Evolutionary conservation across 768 basidiomycete genomes (phyloP), one percentile per base, ranked within the genome.

Genomic region (Podaxis sp.): DNA sequence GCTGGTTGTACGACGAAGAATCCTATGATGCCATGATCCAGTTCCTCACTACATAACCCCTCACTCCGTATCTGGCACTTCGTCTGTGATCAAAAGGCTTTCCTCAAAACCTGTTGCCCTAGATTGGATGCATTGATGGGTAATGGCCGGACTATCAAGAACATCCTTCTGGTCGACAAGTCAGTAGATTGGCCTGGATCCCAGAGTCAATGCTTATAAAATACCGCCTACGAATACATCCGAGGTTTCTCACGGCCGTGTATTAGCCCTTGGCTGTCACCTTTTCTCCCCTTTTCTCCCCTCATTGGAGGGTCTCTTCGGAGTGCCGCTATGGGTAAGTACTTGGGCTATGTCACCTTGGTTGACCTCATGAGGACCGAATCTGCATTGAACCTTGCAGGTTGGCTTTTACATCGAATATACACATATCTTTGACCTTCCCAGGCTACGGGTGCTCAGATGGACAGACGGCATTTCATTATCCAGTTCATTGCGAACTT

Each of bases 151-250:
- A 56, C 55, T 9, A 56, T 56, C 28, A 28, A 47, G 44, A 27
- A 27, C n/a, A 56, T 56, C 18, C 44, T 56, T 9, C 55, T 46
- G 55, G 55, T 7, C 23, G 44, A 0, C 11, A 11, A 16, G 55
- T 56, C 10, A 46, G 28, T n/a, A 56, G 9, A 5, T 32, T 56
- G 28, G 37, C 55, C 10, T 56, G 55, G 55, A 56, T 56, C 46
- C 55, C 55, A 5, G 44, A 32, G 3, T 28, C 18, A 44, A 56
- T 14, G n/a, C 2, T 27, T 10, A 1, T n/a, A 46, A 6, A 10
- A 42, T 27, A 5, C 44, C 28, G n/a, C 11, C 6, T 23, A 47
- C 25, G 5, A 47, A 47, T 21, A 7, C 25, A 11, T 25, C 27
- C 13, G 44, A 56, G 14, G n/a, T 56, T 1, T 56, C 44, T 11